phyloP scores from a whole-genome alignment of 331 rosid genomes.

The Phaseolus coccineus region DNA sequence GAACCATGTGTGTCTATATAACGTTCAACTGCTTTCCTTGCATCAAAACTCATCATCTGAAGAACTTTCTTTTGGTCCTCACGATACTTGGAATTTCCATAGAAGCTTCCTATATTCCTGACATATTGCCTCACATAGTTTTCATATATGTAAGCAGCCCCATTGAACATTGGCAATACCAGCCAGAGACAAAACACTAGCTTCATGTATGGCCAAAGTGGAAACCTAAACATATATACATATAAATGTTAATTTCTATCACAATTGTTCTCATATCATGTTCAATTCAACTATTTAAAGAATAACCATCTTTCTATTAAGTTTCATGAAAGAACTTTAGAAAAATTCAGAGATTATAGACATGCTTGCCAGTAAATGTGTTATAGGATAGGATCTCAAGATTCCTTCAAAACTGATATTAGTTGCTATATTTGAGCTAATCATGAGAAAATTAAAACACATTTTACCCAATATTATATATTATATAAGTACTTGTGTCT shows the following conservation, averaged over 20 bases:
- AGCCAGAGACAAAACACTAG: constrained; percentile 82
- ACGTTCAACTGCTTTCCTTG: constrained; percentile 76
- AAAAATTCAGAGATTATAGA: not conserved
- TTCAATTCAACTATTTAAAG: not conserved
- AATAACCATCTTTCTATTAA: not conserved
- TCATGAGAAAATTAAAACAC: not conserved
- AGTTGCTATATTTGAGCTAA: not conserved
- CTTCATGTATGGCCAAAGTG: constrained; percentile 84
- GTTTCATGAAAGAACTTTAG: not conserved
- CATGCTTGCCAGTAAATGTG: not conserved
- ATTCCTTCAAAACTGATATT: not conserved
- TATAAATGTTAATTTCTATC: too few relatives aligned
- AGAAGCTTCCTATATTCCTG: constrained; percentile 47
- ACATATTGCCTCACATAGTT: constrained; percentile 74
- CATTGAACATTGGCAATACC: constrained; percentile 88
- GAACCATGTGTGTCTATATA: constrained; percentile 70
- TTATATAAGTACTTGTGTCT: too few relatives aligned
- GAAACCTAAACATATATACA: constrained; percentile 60
- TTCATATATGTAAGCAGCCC: constrained; percentile 84
- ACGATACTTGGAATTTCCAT: constrained; percentile 50
- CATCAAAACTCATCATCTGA: constrained; percentile 82
- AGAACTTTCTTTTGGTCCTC: constrained; percentile 66
- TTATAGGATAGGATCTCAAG: not conserved
- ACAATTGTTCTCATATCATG: not conserved
- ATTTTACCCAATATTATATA: not conserved